Percentiles rank a stretch among this genome's conserved stretches.
Conservation (phyloP, 306 rosid species). For the Quercus agrifolia region DNA sequence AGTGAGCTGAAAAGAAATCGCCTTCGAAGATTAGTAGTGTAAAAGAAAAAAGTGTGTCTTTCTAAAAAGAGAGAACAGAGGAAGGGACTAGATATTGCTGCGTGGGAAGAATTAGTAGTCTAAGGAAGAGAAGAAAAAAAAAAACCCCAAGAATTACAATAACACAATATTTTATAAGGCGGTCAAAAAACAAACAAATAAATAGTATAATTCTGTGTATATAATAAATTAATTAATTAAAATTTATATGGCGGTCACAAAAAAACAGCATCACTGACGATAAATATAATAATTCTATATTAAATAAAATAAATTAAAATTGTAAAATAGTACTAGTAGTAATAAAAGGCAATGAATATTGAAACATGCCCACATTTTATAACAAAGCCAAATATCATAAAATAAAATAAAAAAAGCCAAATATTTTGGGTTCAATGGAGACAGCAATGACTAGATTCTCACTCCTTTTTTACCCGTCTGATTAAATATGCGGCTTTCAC, state of each 20-base stretch:
- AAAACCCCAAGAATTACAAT: neutral
- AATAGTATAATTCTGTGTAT: too few species aligned
- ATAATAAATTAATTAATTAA: neutral
- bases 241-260: too few species aligned
- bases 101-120: neutral
- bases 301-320: neutral
- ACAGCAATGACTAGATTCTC: neutral
- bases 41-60: neutral
- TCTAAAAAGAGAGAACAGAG: neutral
- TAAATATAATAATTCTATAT: too few species aligned
- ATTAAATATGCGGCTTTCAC: neutral
- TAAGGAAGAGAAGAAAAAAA: neutral
- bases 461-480: neutral
- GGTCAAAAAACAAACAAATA: neutral
- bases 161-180: constrained; percentile 7
- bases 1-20: neutral
- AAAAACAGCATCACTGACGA: too few species aligned
- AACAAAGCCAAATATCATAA: neutral
- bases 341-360: neutral
- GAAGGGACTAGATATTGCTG: neutral
- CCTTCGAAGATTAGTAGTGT: neutral
- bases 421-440: constrained; percentile 1
- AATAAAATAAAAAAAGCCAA: neutral
- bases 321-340: neutral
- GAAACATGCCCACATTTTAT: constrained; percentile 10